A percentile compares a stretch with the other conserved stretches of the same genome.
These are phyloP conservation scores for Coprinellus aureogranulatus DNA, from an alignment of 768 basidiomycete genomes.

Conservation along the genomic window DNA sequence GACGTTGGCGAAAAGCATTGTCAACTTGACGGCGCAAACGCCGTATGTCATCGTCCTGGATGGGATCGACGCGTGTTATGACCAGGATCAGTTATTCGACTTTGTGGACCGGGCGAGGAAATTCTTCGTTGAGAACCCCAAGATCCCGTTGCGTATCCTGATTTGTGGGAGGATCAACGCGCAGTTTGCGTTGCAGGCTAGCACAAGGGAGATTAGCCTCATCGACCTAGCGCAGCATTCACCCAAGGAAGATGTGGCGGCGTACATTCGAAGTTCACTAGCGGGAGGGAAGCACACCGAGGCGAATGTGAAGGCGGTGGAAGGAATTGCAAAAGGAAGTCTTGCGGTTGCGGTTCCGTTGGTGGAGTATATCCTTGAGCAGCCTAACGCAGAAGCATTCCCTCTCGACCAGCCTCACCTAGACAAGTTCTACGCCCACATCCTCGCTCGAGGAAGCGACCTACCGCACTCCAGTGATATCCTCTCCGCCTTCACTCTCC, in stretches of 20 bases:
- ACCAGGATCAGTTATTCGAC: slow-evolving; percentile 3
- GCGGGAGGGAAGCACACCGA: background rate
- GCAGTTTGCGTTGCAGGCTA: background rate
- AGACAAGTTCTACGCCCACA: background rate
- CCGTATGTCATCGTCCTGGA: slow-evolving; percentile 14
- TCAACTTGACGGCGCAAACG: background rate
- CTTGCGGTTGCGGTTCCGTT: background rate
- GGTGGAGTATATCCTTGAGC: background rate
- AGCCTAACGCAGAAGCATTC: background rate
- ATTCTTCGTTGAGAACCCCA: background rate
- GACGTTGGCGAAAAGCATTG: background rate
- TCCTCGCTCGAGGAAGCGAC: background rate
- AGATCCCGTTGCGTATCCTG: background rate
- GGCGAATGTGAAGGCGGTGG: background rate
- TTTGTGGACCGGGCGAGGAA: slow-evolving; percentile 4
- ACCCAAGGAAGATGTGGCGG: background rate
- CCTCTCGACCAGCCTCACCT: background rate
- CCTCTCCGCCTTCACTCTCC: background rate
- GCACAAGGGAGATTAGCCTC: background rate
- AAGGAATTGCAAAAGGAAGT: background rate
- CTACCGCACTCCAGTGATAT: background rate
- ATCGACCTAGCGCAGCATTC: background rate
- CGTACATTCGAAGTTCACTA: background rate
- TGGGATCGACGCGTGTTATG: slow-evolving; percentile 18
- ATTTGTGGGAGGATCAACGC: background rate